Conservation (phyloP, 192 early-diverging fungal genomes). For the Gryganskiella cystojenkinii region DNA sequence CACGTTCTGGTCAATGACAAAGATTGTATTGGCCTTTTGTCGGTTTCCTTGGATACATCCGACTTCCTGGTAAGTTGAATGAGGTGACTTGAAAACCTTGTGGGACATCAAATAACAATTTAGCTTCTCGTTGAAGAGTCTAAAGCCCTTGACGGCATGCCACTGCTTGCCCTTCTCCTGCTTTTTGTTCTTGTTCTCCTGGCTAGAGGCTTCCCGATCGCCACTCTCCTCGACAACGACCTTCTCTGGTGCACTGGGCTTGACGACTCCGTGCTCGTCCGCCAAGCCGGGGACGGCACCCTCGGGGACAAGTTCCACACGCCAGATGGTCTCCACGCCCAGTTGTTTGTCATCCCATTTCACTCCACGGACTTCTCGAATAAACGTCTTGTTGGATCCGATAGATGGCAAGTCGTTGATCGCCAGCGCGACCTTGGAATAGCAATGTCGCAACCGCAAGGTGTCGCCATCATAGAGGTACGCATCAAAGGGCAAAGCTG, state of each 20-base stretch:
- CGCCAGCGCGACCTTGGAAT: slow-evolving; percentile 11
- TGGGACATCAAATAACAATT: slow-evolving; percentile 19
- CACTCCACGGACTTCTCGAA: slow-evolving; percentile 14
- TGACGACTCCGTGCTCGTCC: background rate
- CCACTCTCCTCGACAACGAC: too few species aligned
- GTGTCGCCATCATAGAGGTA: slow-evolving; percentile 10
- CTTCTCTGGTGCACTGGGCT: too few species aligned
- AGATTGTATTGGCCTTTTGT: slow-evolving; percentile 13
- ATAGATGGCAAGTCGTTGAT: background rate
- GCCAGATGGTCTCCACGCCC: background rate
- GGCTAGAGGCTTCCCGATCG: background rate
- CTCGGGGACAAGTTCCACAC: slow-evolving; percentile 8
- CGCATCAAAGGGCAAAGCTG: background rate
- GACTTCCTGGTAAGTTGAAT: slow-evolving; percentile 26
- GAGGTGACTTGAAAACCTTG: slow-evolving; percentile 8
- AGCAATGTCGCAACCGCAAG: slow-evolving; percentile 2
- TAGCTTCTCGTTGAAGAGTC: slow-evolving; percentile 17
- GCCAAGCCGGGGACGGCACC: slow-evolving; percentile 13
- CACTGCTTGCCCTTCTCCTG: slow-evolving; percentile 10
- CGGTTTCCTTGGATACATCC: slow-evolving; percentile 16
- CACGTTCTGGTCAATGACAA: slow-evolving; percentile 16
- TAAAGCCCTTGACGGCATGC: slow-evolving; percentile 24
- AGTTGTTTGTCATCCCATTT: background rate
- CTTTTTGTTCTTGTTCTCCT: background rate
- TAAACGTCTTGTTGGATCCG: slow-evolving; percentile 23